Evolutionary conservation across 352 stramenopile species (phyloP), one percentile per base, ranked within the genome.

Genomic region (Globisporangium yorkense): DNA sequence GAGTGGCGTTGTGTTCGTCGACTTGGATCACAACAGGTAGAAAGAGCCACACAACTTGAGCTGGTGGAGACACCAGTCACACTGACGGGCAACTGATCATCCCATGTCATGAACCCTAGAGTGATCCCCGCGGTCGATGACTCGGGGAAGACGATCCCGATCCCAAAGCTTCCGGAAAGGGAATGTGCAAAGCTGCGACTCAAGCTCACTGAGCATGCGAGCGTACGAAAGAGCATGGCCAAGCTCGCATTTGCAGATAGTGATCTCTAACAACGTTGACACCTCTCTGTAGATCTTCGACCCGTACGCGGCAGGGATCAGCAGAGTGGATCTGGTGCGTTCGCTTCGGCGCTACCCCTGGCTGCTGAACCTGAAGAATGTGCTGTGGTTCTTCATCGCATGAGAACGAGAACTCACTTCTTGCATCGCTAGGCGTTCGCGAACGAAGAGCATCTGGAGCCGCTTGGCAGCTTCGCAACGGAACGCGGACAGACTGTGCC

Each of bases 1-100:
- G 1, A 77, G 63, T 12, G 89, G 87, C 9, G 90, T 98, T 7
- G 78, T 98, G 5, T 97, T 97, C 51, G 89, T 99, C 1, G 93
- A 98, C 76, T 63, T 98, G 15, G 94, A 99, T 65, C 79, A 92
- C 51, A 97, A 98, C 58, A 72, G 80, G 79, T 88, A 40, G 35
- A 35, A 9, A 35, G 31, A 40, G 35, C 2, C 8, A 15, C 35
- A 40, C 8, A 15, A 15, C 10, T 40, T 40, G 35, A 15, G 35
- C 35, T 40, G 35, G 10, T 40, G 35, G 10, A 40, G 7, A 15
- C 35, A 9, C 10, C 10, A 15, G 10, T 37, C 35, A 3, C 10
- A 15, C 35, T 40, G 10, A 40, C 35, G 35, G 10, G 63, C 21
- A 58, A 62, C 8, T 31, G 5, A 13, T 15, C 13, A 3, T 10